These are phyloP conservation scores for Talaromyces stipitatus DNA, from an alignment of 495 filamentous ascomycete genomes.

Conservation along the genomic window DNA sequence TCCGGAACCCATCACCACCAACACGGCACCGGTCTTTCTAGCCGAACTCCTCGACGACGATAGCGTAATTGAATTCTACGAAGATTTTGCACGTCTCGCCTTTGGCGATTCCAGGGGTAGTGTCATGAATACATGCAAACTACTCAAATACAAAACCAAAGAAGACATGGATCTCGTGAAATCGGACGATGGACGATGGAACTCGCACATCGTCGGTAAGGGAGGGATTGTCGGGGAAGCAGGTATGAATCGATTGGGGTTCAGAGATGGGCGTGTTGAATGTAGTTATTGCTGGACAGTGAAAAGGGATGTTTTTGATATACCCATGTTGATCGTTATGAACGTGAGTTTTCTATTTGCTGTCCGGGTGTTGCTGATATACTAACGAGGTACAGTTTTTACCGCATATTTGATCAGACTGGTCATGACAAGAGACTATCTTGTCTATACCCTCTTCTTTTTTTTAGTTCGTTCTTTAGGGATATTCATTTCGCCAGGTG, in stretches of 20 bases:
- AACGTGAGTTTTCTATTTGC: conserved; percentile 59
- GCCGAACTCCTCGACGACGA: conserved; percentile 92
- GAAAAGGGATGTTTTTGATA: conserved; percentile 94
- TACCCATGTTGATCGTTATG: conserved; percentile 96
- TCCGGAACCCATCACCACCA: conserved; percentile 10
- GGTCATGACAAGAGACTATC: not conserved
- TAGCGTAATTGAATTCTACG: conserved; percentile 88
- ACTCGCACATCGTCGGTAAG: conserved; percentile 35
- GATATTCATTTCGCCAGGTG: not conserved
- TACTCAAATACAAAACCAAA: conserved; percentile 84
- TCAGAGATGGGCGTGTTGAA: conserved; percentile 85
- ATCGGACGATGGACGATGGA: conserved; percentile 37
- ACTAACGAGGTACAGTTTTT: conserved; percentile 25
- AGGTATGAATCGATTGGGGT: conserved; percentile 64
- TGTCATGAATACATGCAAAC: conserved; percentile 73
- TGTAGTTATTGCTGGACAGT: conserved; percentile 96
- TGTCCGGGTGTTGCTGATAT: not conserved
- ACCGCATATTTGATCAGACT: conserved; percentile 35
- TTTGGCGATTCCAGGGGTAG: conserved; percentile 82
- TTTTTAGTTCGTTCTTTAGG: conserved; percentile 1
- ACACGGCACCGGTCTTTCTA: conserved; percentile 55
- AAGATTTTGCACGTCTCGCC: conserved; percentile 85
- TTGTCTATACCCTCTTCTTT: conserved; percentile 1
- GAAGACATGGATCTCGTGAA: conserved; percentile 45
- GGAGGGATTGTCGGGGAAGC: conserved; percentile 65